These are phyloP conservation scores for Colletotrichum australisinense DNA, from an alignment of 2,329 filamentous ascomycete genomes.

Conservation along the genomic window DNA sequence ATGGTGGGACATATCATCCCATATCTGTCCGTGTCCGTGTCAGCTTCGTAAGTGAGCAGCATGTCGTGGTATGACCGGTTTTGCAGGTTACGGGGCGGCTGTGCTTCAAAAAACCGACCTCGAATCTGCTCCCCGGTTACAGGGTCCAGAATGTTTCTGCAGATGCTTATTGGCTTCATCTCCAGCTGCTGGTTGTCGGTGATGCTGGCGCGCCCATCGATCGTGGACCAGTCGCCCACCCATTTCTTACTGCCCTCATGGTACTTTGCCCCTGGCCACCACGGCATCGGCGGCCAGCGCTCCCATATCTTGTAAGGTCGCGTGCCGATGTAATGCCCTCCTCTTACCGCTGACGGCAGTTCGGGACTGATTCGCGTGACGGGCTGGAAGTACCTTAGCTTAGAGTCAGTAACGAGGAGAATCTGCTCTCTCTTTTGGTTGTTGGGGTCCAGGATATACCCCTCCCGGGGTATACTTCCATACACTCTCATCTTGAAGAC, in stretches of 20 bases:
- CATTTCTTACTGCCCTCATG: not conserved
- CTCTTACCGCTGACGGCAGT: not conserved
- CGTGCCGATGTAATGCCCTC: not conserved
- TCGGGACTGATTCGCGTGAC: not conserved
- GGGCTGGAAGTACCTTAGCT: conserved; percentile 11
- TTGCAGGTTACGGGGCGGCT: not conserved
- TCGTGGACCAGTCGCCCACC: not conserved
- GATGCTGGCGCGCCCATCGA: not conserved
- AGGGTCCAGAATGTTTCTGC: not conserved
- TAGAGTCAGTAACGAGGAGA: conserved; percentile 9
- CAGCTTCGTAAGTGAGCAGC: not conserved
- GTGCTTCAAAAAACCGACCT: not conserved
- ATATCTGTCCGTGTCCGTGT: not conserved
- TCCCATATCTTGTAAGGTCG: conserved; percentile 3
- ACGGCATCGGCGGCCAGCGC: conserved; percentile 22
- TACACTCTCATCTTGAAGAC: conserved; percentile 20
- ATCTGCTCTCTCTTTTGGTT: conserved; percentile 6
- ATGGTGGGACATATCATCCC: not conserved
- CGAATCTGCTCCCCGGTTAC: not conserved
- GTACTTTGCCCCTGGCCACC: conserved; percentile 14
- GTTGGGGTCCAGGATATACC: not conserved
- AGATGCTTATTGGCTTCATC: not conserved
- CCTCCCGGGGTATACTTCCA: not conserved
- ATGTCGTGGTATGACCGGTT: not conserved
- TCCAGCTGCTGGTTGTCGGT: not conserved